A percentile compares a stretch with the other conserved stretches of the same genome.
Evolutionary conservation across 1,284 basidiomycete species (phyloP).

Genomic region (Ceratobasidium sp.): DNA sequence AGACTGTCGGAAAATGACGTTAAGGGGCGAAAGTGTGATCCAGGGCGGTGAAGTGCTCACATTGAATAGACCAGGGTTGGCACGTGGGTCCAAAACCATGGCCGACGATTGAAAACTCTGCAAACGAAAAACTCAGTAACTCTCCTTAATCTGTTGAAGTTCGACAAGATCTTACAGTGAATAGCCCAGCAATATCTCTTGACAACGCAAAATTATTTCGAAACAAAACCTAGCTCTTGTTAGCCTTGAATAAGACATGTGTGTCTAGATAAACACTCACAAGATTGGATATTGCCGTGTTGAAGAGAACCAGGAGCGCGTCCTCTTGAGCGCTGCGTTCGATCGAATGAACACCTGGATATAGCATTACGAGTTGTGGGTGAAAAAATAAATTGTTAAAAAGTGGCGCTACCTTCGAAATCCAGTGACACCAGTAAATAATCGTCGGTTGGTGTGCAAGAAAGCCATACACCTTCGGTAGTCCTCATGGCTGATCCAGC

Average conservation of each 20-base stretch:
- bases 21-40: background rate
- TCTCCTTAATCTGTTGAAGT: background rate
- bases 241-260: background rate
- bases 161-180: constrained; percentile 52
- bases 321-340: constrained; percentile 75
- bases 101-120: constrained; percentile 76
- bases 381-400: background rate
- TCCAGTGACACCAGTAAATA: constrained; percentile 71
- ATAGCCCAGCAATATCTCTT: constrained; percentile 66
- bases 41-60: background rate
- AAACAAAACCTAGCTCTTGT: constrained; percentile 62
- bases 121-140: constrained; percentile 52
- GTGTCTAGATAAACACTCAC: constrained; percentile 9
- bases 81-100: constrained; percentile 68
- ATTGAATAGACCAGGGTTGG: constrained; percentile 70
- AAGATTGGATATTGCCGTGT: constrained; percentile 73
- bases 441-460: constrained; percentile 69
- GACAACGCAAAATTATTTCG: constrained; percentile 51
- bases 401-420: constrained; percentile 65
- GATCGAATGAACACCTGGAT: constrained; percentile 71
- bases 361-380: background rate
- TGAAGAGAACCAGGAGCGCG: constrained; percentile 72
- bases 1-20: constrained; percentile 56
- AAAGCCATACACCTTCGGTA: constrained; percentile 63
- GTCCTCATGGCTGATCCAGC: constrained; percentile 77